Base-by-base conservation (phyloP, 2,329 filamentous ascomycete genomes). In the Pleoardoris graminearum region DNA sequence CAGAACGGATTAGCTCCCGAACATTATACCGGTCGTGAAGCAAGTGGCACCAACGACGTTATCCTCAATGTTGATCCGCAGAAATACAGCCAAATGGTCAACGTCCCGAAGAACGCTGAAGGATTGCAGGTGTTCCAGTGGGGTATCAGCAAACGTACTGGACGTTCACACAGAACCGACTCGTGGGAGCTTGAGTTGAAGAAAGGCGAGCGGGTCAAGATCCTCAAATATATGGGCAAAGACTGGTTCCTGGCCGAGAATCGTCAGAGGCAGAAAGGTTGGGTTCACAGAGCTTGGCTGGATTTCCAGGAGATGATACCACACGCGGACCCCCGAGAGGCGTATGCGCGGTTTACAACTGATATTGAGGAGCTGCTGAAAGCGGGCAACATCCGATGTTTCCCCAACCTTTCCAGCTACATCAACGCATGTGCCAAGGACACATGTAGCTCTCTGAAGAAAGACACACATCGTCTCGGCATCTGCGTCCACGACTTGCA, bases 401-500 rank as follows among this genome's bases (percentile, higher is more conserved):
- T 72, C 42, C 63, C 59, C 0, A 14, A 42, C 0, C 59, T 70
- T 27, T 39, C 46, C 19, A 33, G 33, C 17, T 68, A 65, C 43
- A 58, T 67, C 22, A 50, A 59, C 35, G 51, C 46, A 2, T 73
- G 70, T 39, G 42, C 51, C 3, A 52, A 54, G 7, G 39, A 7
- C 2, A 49, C 33, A 1, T 73, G 70, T 50, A 54, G 58, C 30
- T 4, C n/a, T 10, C 4, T 53, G 11, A 70, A 69, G 51, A 25
- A 57, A 21, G 50, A 55, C 19, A 33, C 8, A 14, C 33, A 35
- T 2, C 51, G 29, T 12, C 30, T 65, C n/a, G 61, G 59, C 7
- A 63, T 70, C 43, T 73, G 70, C 41, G 22, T 48, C 5, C 69
- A 73, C 46, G 65, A 71, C 41, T 41, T 73, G 33, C 47, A 51